Conservation (phyloP, 768 basidiomycete species). For the Pleurotus cornucopiae region DNA sequence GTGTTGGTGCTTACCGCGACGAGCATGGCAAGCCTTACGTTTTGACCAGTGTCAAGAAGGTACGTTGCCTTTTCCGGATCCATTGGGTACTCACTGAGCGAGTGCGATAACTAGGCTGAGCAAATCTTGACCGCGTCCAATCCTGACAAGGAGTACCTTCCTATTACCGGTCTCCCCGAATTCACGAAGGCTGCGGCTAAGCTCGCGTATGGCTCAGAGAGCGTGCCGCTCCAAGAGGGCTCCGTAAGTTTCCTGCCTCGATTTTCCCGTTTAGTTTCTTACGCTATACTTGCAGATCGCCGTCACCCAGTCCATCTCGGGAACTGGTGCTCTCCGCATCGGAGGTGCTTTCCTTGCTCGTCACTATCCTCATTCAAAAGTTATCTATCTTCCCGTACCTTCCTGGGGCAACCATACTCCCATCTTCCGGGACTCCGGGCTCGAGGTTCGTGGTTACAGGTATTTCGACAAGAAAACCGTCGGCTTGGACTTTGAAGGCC, state of each 20-base stretch:
- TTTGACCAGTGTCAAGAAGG: conserved; percentile 85
- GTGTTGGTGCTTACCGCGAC: conserved; percentile 96
- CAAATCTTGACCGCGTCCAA: conserved; percentile 58
- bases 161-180: conserved; percentile 85
- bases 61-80: conserved; percentile 18
- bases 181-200: conserved; percentile 86
- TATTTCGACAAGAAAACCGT: conserved; percentile 94
- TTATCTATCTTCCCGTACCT: conserved; percentile 87
- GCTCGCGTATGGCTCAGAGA: conserved; percentile 87
- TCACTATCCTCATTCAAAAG: conserved; percentile 82
- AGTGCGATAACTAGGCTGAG: conserved; percentile 60
- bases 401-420: conserved; percentile 98
- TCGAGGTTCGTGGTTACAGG: conserved; percentile 88
- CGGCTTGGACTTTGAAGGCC: conserved; percentile 86
- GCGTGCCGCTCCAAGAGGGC: conserved; percentile 64
- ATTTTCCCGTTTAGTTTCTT: too few species aligned
- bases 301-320: conserved; percentile 92
- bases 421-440: conserved; percentile 89
- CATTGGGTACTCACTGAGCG: conserved; percentile 5
- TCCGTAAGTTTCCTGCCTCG: conserved; percentile 44
- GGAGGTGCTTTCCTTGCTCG: conserved; percentile 89
- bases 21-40: conserved; percentile 94
- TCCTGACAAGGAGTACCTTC: conserved; percentile 93
- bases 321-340: conserved; percentile 95
- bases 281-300: conserved; percentile 50